Base-by-base conservation (phyloP, 805 yeast species). In the Pichia occidentalis region DNA sequence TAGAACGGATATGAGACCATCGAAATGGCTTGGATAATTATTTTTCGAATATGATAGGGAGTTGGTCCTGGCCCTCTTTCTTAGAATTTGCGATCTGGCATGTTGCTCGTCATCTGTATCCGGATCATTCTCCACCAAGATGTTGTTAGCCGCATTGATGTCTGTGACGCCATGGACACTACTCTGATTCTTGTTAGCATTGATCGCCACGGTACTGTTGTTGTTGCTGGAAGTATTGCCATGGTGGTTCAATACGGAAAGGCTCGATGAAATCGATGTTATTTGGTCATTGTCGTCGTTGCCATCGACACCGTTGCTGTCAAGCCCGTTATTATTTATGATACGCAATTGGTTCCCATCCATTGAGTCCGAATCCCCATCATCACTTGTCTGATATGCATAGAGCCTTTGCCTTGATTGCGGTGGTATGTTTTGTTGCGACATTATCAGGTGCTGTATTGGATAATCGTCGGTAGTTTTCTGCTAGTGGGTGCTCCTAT, bases 1-100 rank as follows among this genome's bases (percentile, higher is more conserved):
- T 34, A 75, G 55, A 33, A 64, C 65, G 14, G 67, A 57, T 32
- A 74, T 62, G 17, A 68, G 68, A 7, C 53, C 37, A 37, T 44
- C 40, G 17, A 27, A 21, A 16, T 22, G 21, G 21, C 18, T 27
- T 7, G 24, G 11, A 24, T 30, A 34, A 24, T 34, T 37, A 20
- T 20, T 26, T 19, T 21, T 34, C 25, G 45, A 41, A 18, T 36
- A 7, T 10, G 44, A 26, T 14, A 28, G 11, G 9, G 42, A 41
- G 26, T 26, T 41, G 8, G 38, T 20, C 17, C 44, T 38, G 17
- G 56, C 59, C 30, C 49, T 55, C 4, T 51, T 51, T 34, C 59
- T 48, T 33, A 57, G 33, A 7, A 56, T 41, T 34, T 44, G 43
- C 18, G 47, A 41, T 39, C 59, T 52, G 13, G 60, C 60, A 36